Base-by-base conservation (phyloP, 345 rosid species). In the Excoecaria cochinchinensis region DNA sequence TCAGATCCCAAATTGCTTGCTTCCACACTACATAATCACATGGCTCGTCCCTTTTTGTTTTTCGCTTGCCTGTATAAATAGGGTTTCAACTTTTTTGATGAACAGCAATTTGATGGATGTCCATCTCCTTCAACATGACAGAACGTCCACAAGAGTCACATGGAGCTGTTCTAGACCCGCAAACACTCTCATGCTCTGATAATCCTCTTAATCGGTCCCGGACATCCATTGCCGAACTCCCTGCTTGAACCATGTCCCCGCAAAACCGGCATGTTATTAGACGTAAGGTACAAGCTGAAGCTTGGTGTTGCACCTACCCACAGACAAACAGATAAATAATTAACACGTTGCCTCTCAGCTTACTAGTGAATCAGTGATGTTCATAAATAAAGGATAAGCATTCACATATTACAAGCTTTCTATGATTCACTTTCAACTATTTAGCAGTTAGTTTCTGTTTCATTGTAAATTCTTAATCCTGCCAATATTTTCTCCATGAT, bases 121-220 rank as follows among this genome's bases (percentile, higher is more conserved):
- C 98, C 99, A 93, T 95, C 19, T 95, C 98, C 82, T 95, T 95
- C 82, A 95, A 80, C 99, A 91, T 93, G 73, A 95, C 90, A 0
- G 98, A 87, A n/a, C 97, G 89, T 50, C 99, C 97, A 40, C 98
- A 95, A 5, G 95, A 91, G 80, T 93, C 97, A 50, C 98, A 93
- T 2, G 97, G 95, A 0, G 97, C 90, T 16, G 99, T 95, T 83
- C 98, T 87, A 3, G 99, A 93, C 62, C 98, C 98, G 61, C 98
- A 95, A 7, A 74, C 24, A 87, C 99, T 93, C 84, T 95, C 99
- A 72, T 95, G 97, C 88, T 95, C 97, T 0, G 89, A 87, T 39
- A 95, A 87, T n/a, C 98, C 99, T 77, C 92, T 87, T 72, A 95
- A 59, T 77, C 89, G 86, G 86, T 93, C 97, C 44, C 98, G 79